Evolutionary conservation across 345 rosid species (phyloP).

Genomic region (Citrus unshiu): DNA sequence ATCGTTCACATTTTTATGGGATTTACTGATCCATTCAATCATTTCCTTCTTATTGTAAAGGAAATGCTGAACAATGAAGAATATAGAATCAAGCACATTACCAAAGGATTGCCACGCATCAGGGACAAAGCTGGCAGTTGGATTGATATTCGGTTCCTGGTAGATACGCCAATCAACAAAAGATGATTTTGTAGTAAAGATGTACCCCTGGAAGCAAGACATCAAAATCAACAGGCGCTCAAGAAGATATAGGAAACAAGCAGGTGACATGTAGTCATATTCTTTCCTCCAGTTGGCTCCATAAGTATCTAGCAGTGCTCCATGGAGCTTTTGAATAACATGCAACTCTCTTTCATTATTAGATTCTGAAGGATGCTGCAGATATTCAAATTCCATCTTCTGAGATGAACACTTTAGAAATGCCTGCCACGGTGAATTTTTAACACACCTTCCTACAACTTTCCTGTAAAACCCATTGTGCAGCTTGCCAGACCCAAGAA

Average conservation of each 20-base stretch:
- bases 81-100: constrained; percentile 1
- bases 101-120: background rate
- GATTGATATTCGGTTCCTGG: constrained; percentile 12
- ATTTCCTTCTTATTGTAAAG: constrained; percentile 15
- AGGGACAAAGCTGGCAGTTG: background rate
- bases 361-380: background rate
- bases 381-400: background rate
- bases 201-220: constrained; percentile 12
- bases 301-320: constrained; percentile 32
- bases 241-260: constrained; percentile 44
- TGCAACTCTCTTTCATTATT: background rate
- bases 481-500: constrained; percentile 41
- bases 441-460: constrained; percentile 5
- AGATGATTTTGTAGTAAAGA: constrained; percentile 27
- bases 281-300: constrained; percentile 26
- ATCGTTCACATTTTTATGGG: background rate
- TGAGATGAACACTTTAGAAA: constrained; percentile 20
- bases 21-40: constrained; percentile 25
- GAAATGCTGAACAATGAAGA: background rate
- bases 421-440: constrained; percentile 26
- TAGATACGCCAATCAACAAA: constrained; percentile 38
- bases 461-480: background rate
- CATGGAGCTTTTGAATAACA: constrained; percentile 18
- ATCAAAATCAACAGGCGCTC: constrained; percentile 36
- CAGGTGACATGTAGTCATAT: constrained; percentile 35